Base-by-base conservation (phyloP, 2,329 filamentous ascomycete species). In the Ascochyta fabae region DNA sequence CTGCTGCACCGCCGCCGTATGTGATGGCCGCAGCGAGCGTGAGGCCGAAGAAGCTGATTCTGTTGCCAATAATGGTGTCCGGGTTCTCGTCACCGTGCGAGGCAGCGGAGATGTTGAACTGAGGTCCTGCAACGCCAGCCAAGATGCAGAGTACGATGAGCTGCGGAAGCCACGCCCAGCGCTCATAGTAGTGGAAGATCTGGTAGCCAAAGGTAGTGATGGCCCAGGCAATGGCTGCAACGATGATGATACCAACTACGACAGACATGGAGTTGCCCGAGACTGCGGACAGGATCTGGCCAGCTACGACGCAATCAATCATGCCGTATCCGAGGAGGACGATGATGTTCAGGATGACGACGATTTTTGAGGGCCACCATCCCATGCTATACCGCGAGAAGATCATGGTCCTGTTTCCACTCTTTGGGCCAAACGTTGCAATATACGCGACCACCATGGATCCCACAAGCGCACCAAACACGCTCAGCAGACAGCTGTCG, bases 41-140 rank as follows among this genome's bases (percentile, higher is more conserved):
- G 42, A 91, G 78, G 10, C 85, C 88, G 72, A 92, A 88, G 73
- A 90, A 92, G 4, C 86, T 88, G 29, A 91, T 76, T 3, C 84
- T 77, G 57, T 84, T 84, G 22, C 84, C 86, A 13, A 78, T 75
- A 7, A 87, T 66, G 2, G 83, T 85, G n/a, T 57, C 50, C 7
- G 66, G 56, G 39, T 78, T 72, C 13, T 78, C 65, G 41, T 84
- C 77, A n/a, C 83, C 85, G 0, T 74, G 70, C 1, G 83, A 86
- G 3, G 78, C 72, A 1, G 81, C 79, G 1, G 77, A 72, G 1
- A 82, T 72, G 60, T 89, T 84, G 64, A 88, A 89, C 15, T 83
- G 78, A 2, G 81, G 79, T 0, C 84, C 85, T 2, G 86, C 85
- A 2, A 84, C 81, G 3, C 87, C 88, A 35, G 84, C 83, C 0